Conservation (phyloP, 1,139 yeast species). For the Sugiyamaella xylanicola region DNA sequence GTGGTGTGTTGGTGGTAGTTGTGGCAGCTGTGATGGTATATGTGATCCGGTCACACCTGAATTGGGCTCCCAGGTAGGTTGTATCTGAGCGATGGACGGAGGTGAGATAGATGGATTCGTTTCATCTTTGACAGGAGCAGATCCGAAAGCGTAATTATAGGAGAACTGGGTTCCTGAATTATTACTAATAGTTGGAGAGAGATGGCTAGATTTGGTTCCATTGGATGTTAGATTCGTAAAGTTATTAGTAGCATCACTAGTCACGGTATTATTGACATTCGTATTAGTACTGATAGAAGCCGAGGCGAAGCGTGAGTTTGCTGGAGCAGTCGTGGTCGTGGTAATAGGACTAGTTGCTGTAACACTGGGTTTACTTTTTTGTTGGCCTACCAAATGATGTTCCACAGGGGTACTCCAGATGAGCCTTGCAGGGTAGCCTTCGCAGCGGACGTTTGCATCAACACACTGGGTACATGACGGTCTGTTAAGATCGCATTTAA, state of each 20-base stretch:
- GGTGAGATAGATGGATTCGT: slow-evolving; percentile 12
- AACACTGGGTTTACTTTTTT: not conserved
- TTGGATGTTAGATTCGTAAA: too few relatives aligned
- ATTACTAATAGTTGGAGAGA: not conserved
- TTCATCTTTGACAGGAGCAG: not conserved
- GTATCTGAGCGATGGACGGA: not conserved
- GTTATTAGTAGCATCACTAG: too few relatives aligned
- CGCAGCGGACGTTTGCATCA: slow-evolving; percentile 29
- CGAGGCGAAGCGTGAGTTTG: too few relatives aligned
- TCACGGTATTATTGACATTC: too few relatives aligned
- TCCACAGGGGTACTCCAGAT: slow-evolving; percentile 26
- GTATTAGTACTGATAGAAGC: too few relatives aligned
- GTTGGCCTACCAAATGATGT: slow-evolving; percentile 7
- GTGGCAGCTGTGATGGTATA: not conserved
- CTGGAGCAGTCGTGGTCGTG: too few relatives aligned
- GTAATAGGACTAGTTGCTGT: not conserved
- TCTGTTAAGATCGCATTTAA: slow-evolving; percentile 34
- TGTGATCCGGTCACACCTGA: not conserved
- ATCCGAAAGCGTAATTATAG: not conserved
- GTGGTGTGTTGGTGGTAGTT: too few relatives aligned
- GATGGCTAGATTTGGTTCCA: not conserved
- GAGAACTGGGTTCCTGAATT: not conserved
- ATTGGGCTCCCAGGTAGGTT: not conserved
- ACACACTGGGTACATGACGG: slow-evolving; percentile 32
- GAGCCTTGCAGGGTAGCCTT: slow-evolving; percentile 32